A percentile compares a stretch with the other conserved stretches of the same genome.
phyloP scores from a whole-genome alignment of 257 asterid genomes.

The Solanum ossicruentum region DNA sequence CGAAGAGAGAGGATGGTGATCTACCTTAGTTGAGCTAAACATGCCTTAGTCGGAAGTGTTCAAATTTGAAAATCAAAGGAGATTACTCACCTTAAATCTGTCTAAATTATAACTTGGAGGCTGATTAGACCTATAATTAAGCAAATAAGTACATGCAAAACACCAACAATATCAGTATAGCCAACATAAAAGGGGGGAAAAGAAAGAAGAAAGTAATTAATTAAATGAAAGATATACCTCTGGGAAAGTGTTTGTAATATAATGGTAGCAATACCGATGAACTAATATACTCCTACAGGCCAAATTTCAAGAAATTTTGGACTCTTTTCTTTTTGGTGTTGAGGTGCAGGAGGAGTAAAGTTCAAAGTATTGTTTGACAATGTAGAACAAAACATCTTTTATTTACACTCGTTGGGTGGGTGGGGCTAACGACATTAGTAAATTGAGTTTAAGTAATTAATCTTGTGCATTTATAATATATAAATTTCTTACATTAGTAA shows the following conservation, averaged over 20 bases:
- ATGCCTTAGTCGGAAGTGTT: not conserved
- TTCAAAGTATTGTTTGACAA: slow-evolving; percentile 19
- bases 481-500: not conserved
- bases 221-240: not conserved
- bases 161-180: not conserved
- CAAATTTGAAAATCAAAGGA: not conserved
- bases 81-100: not conserved
- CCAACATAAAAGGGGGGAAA: not conserved
- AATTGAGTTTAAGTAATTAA: not conserved
- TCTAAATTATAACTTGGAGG: not conserved
- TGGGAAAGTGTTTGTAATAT: not conserved
- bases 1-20: not conserved
- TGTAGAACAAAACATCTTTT: slow-evolving; percentile 19
- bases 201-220: not conserved
- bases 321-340: not conserved
- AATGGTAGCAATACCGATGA: not conserved
- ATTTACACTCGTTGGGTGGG: not conserved
- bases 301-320: not conserved
- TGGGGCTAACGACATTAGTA: not conserved
- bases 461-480: not conserved
- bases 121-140: not conserved
- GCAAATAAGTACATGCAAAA: not conserved
- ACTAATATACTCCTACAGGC: not conserved
- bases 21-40: not conserved
- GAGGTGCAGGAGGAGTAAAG: not conserved